phyloP scores from a whole-genome alignment of 2,329 filamentous ascomycete species.

The Botrytis medusae region DNA sequence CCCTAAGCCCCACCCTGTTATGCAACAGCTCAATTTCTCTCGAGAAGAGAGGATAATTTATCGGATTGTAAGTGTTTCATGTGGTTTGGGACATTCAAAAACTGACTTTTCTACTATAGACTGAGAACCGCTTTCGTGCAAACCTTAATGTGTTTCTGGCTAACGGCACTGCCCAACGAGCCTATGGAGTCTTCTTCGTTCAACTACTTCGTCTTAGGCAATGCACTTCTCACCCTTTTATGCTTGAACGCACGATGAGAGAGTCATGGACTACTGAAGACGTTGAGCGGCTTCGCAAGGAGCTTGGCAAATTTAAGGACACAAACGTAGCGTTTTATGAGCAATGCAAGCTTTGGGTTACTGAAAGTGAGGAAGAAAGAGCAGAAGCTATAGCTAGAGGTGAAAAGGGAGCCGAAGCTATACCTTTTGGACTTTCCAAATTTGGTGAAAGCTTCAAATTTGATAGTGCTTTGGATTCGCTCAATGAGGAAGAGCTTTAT shows the following conservation, averaged over 20 bases:
- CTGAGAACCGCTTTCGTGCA: constrained; percentile 36
- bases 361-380: constrained; percentile 18
- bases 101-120: constrained; percentile 40
- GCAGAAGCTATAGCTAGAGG: constrained; percentile 1
- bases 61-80: constrained; percentile 50
- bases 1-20: constrained; percentile 48
- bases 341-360: constrained; percentile 35
- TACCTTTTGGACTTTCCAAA: constrained; percentile 33
- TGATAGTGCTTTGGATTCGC: constrained; percentile 37
- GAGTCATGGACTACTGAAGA: constrained; percentile 38
- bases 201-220: constrained; percentile 39
- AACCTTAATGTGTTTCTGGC: constrained; percentile 35
- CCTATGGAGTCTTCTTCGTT: constrained; percentile 36
- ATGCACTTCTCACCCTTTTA: constrained; percentile 39
- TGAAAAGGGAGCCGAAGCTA: constrained; percentile 19
- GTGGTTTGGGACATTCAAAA: constrained; percentile 16
- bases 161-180: constrained; percentile 26
- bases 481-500: constrained; percentile 37
- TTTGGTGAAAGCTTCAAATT: constrained; percentile 40
- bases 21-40: constrained; percentile 50
- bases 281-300: constrained; percentile 25
- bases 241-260: constrained; percentile 38
- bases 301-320: constrained; percentile 23
- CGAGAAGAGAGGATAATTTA: constrained; percentile 54
- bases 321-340: constrained; percentile 33